Base-by-base conservation (phyloP, 2,329 filamentous ascomycete species). In the Colletotrichum caudatum region DNA sequence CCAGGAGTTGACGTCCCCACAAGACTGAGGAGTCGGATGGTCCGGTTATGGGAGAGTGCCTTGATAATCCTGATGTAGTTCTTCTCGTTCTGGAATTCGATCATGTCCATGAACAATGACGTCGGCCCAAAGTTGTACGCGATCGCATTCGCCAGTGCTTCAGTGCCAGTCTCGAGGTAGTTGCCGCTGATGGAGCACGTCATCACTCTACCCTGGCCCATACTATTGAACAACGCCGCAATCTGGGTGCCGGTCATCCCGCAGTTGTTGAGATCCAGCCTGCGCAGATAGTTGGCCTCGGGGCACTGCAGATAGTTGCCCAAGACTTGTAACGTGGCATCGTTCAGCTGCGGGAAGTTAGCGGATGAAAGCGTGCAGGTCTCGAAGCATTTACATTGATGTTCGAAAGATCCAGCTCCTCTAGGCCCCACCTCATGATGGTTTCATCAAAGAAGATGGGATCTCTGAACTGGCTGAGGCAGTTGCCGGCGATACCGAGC, bases 351-450 rank as follows among this genome's bases (percentile, higher is more conserved):
- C 8, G 64, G 3, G 33, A 14, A 33, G 48, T 74, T 33, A 74
- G 72, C 53, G n/a, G 39, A 62, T 77, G 64, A 76, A 44, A 29
- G 69, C 59, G 6, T 9, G 9, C 16, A 20, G 46, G n/a, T 8
- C 20, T 56, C 6, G n/a, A 33, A 29, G 16, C 33, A 75, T 81
- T 73, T 77, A 88, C 85, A 80, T 84, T 84, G 77, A 87, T 88
- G 6, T 85, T 84, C 3, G 88, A 89, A 37, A 90, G 78, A 73
- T 89, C 84, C 20, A 90, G 78, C 69, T 87, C 86, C 75, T 88
- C 84, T 33, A 90, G 79, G n/a, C 80, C 79, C 81, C 85, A 86
- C 23, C 79, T 75, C 51, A 80, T 74, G 56, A 88, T 78, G 9
- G 81, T 78, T 62, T 83, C 81, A 69, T 85, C 77, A 64, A 86